phyloP scores from a whole-genome alignment of 345 rosid species.

The Dipteronia sinensis region DNA sequence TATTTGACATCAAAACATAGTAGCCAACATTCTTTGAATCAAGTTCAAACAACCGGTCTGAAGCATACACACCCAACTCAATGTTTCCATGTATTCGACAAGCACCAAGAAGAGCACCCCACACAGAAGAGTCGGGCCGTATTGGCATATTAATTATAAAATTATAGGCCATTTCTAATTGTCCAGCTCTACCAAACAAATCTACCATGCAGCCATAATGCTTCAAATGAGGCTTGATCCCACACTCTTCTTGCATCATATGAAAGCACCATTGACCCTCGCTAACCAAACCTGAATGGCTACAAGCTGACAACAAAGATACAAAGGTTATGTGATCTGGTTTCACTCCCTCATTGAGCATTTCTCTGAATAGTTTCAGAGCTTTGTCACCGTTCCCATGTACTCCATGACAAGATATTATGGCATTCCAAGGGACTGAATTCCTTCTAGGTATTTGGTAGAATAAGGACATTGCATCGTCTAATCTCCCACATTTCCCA shows the following conservation, averaged over 20 bases:
- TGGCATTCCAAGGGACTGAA: slow-evolving; percentile 62
- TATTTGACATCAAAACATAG: slow-evolving; percentile 56
- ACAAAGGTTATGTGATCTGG: slow-evolving; percentile 64
- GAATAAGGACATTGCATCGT: slow-evolving; percentile 48
- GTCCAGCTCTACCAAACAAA: slow-evolving; percentile 59
- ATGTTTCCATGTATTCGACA: slow-evolving; percentile 56
- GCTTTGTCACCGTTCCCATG: slow-evolving; percentile 59
- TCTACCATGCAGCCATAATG: slow-evolving; percentile 74
- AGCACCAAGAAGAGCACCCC: slow-evolving; percentile 68
- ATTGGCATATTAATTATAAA: slow-evolving; percentile 50
- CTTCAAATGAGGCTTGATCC: slow-evolving; percentile 52
- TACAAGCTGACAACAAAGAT: slow-evolving; percentile 59
- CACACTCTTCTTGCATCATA: slow-evolving; percentile 45
- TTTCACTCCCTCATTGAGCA: slow-evolving; percentile 48
- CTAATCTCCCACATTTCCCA: slow-evolving; percentile 62
- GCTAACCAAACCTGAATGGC: slow-evolving; percentile 60
- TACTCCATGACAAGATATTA: slow-evolving; percentile 53
- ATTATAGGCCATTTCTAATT: slow-evolving; percentile 45
- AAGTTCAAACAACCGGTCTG: slow-evolving; percentile 48
- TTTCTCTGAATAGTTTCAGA: slow-evolving; percentile 45
- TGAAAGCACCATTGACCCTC: slow-evolving; percentile 56
- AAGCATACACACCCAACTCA: slow-evolving; percentile 46
- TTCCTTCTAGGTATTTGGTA: slow-evolving; percentile 40
- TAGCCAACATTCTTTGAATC: slow-evolving; percentile 62
- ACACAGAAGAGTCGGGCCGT: slow-evolving; percentile 53